Base-by-base conservation (phyloP, 2,329 filamentous ascomycete genomes). In the Cordyceps tenuipes region DNA sequence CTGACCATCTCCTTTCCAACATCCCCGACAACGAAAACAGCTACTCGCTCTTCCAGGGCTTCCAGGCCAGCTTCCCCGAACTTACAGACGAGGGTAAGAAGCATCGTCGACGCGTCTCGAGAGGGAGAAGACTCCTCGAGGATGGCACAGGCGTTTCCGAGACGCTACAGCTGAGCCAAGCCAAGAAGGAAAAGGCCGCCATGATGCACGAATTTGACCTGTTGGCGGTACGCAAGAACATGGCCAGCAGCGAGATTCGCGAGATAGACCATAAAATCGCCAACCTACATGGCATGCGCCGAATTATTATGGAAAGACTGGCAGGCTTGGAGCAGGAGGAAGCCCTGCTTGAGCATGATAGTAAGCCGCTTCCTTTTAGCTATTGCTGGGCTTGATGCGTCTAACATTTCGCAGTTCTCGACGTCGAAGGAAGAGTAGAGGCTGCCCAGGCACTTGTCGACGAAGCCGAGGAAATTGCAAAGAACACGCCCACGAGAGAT, bases 211-310 rank as follows among this genome's bases (percentile, higher is more conserved):
- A 90, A 65, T 79, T 99, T 66, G 91, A 97, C 69, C 90, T 97
- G 84, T 85, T 97, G 76, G 83, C 88, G 3, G 85, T 97, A 63
- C 84, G 94, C 62, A 99, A 99, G 75, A 96, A 94, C 70, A 97
- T 99, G 93, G 93, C 92, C 66, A 94, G 91, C 68, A 89, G 90
- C 64, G 94, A 99, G 73, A 97, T 99, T 62, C 85, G 86, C 62
- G 94, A 99, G 69, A 96, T 99, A 63, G 94, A 99, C 75, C 92
- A 89, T 75, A 99, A 97, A 75, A 93, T 99, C 64, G 85, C 90
- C 62, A 97, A 97, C 72, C 78, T 99, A 59, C 88, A 91, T 66
- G 90, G 85, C 63, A 97, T 97, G 91, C 87, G 94, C 65, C 89
- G 87, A 69, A 95, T 97, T 63, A 89, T 97, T 50, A 74, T 99